These are phyloP conservation scores for Bauhinia variegata DNA, from an alignment of 306 rosid genomes.

Conservation along the genomic window DNA sequence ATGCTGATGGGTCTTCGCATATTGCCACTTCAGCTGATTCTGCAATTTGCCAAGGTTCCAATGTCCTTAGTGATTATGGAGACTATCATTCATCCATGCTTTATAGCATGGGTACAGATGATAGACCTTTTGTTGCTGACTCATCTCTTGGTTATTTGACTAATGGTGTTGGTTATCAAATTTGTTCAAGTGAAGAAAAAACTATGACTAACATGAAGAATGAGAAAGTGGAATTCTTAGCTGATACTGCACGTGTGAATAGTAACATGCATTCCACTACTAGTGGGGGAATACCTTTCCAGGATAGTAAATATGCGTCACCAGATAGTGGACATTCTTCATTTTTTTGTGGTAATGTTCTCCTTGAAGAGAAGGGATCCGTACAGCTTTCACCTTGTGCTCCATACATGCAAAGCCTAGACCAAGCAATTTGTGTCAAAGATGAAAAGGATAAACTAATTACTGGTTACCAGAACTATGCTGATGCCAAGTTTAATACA, in stretches of 20 bases:
- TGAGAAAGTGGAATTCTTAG: conserved; percentile 49
- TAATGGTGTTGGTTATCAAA: conserved; percentile 41
- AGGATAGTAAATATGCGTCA: conserved; percentile 42
- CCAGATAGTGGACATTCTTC: conserved; percentile 43
- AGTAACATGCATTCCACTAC: conserved; percentile 54
- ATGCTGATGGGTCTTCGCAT: conserved; percentile 50
- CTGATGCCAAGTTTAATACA: conserved; percentile 25
- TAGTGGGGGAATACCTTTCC: conserved; percentile 43
- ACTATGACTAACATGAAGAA: conserved; percentile 40
- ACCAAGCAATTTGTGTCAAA: conserved; percentile 42
- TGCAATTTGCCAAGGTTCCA: conserved; percentile 58
- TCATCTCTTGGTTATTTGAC: conserved; percentile 41
- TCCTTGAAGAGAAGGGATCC: conserved; percentile 40
- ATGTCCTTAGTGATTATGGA: conserved; percentile 44
- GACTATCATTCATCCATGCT: conserved; percentile 44
- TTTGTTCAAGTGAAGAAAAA: conserved; percentile 45
- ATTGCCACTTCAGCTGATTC: conserved; percentile 60
- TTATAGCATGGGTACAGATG: conserved; percentile 45
- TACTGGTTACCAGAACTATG: conserved; percentile 43
- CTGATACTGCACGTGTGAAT: conserved; percentile 61
- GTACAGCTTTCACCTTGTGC: conserved; percentile 39
- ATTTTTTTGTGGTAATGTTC: conserved; percentile 43
- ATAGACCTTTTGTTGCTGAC: conserved; percentile 28
- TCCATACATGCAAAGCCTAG: conserved; percentile 43
- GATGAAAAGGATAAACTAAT: conserved; percentile 52